Evolutionary conservation across 768 basidiomycete species (phyloP), one percentile per base, ranked within the genome.

Genomic region (Xerocomellus chrysenteron): DNA sequence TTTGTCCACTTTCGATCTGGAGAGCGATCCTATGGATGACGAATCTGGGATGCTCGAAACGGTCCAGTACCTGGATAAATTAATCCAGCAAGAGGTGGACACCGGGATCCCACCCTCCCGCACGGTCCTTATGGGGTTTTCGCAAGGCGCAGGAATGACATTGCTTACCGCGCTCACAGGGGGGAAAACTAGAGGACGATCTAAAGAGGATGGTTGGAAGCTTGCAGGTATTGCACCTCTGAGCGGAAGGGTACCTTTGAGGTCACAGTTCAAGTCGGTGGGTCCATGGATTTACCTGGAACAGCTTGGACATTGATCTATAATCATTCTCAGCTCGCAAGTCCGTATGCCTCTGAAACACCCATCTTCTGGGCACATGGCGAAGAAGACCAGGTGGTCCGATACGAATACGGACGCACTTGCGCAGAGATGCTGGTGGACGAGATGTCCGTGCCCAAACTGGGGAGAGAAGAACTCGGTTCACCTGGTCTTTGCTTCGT

Each of bases 91-190:
- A 21, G 57, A 58, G 19, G 26, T 16, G 35, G 35, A 48, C 19
- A 3, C 35, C 4, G 55, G 39, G 17, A 43, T 30, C 28, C 28
- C 52, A 14, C 32, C 50, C 24, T 54, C 37, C 32, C 55, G 21
- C 30, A 28, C 4, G 6, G 37, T 46, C 43, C 52, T 56, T 26
- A 54, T 42, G 17, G 54, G 40, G 3, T 56, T 45, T 33, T 45
- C 48, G 11, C 33, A 53, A 45, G 48, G 58, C 8, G 43, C 57
- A 37, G 39, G 32, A 43, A 60, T 60, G 57, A 17, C 11, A 5
- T 35, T 46, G 12, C 50, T 54, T 46, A 32, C 58, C 26, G 39
- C 57, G 9, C 58, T 60, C 12, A 39, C 48, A n/a, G 26, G 57
- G 28, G 10, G 36, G 1, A 10, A 10, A 36, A 41, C 28, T n/a